A percentile compares a stretch with the other conserved stretches of the same genome.
Evolutionary conservation across 805 yeast species (phyloP).

Genomic region (Nakazawaea molendinolei): DNA sequence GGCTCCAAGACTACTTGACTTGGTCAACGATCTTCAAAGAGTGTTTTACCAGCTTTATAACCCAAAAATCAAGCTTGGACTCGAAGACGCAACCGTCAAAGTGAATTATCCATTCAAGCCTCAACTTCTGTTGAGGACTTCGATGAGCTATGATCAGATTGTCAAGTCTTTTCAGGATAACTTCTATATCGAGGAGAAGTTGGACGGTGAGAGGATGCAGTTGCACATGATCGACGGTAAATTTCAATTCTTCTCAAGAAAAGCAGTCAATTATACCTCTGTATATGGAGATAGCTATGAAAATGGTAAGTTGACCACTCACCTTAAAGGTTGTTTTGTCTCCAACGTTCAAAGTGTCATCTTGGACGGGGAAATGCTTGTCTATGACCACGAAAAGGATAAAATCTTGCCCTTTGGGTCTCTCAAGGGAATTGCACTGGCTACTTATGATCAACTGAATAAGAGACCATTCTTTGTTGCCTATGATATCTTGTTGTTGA

Average conservation of each 20-base stretch:
- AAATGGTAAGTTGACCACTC: conserved; percentile 28
- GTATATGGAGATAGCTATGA: conserved; percentile 53
- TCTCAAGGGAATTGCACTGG: conserved; percentile 62
- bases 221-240: conserved; percentile 48
- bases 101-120: conserved; percentile 63
- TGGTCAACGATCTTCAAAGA: conserved; percentile 55
- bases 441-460: conserved; percentile 19
- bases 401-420: conserved; percentile 74
- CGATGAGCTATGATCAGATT: conserved; percentile 41
- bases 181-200: conserved; percentile 80
- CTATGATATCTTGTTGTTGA: conserved; percentile 69
- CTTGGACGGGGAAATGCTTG: conserved; percentile 92
- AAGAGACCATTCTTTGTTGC: conserved; percentile 51
- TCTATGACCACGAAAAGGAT: conserved; percentile 59
- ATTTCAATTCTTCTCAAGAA: conserved; percentile 54
- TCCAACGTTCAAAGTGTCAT: conserved; percentile 30
- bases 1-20: conserved; percentile 55
- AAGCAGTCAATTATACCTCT: conserved; percentile 66
- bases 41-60: conserved; percentile 56
- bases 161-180: conserved; percentile 38
- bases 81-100: conserved; percentile 32
- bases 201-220: conserved; percentile 89
- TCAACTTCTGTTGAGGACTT: conserved; percentile 59
- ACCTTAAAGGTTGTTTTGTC: conserved; percentile 26
- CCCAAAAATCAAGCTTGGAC: conserved; percentile 35